Base-by-base conservation (phyloP, 208 protist genomes). In the Balamuthia mandrillaris region DNA sequence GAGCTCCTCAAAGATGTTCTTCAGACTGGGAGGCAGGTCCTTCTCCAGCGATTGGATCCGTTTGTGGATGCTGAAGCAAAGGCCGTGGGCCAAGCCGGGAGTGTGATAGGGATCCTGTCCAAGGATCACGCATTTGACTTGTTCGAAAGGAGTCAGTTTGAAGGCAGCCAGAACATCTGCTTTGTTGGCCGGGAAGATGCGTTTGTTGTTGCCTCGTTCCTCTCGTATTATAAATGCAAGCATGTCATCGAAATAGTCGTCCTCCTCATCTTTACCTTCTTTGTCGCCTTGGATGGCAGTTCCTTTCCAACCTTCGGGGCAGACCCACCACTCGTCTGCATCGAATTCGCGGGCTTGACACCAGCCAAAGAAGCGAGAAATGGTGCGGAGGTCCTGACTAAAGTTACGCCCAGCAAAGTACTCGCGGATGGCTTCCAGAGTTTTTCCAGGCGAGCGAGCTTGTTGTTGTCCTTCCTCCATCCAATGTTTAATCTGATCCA, bases 91-190 rank as follows among this genome's bases (percentile, higher is more conserved):
- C 81, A 92, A 89, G 14, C 44, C 42, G 2, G n/a, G 10, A 5
- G 61, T 66, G 56, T 85, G 56, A 68, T 93, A 93, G 18, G 91
- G 91, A 56, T 93, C 91, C 79, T 93, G 91, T 9, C 91, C 91
- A 21, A 93, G 31, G 37, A 93, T 90, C 21, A 93, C 90, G 42
- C 92, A 89, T 29, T 86, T 87, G 7, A 92, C 74, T n/a, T n/a
- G 52, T 37, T 88, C 85, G 47, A 87, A 81, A 33, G 78, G 81
- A 4, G 75, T 86, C 33, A 44, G 52, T 45, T 88, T 68, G 54
- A 91, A 77, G 3, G 87, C 86, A 63, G 51, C 58, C 35, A 79
- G 24, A 6, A 79, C 70, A 29, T 79, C 70, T n/a, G n/a, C n/a
- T n/a, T n/a, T n/a, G n/a, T n/a, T n/a, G n/a, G n/a, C n/a, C n/a